Base-by-base conservation (phyloP, 352 stramenopile species). In the Globisporangium camurandrum region DNA sequence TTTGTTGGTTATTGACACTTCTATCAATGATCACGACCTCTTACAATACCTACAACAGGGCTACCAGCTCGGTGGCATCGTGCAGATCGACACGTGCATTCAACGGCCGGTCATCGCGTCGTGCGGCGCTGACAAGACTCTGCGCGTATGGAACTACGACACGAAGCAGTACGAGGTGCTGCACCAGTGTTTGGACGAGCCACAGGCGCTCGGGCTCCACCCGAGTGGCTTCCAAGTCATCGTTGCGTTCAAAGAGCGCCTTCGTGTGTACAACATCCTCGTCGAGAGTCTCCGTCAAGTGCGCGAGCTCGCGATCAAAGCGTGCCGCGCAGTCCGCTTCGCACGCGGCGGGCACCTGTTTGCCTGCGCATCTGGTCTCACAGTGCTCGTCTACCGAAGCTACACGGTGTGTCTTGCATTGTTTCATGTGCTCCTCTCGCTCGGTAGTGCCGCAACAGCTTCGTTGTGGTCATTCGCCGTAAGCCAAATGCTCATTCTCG, bases 131-230 rank as follows among this genome's bases (percentile, higher is more conserved):
- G 88, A 97, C 62, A 84, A 85, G 38, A 92, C 77, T 2, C 61
- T 97, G 16, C 69, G 88, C 28, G 56, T 97, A 11, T 97, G 88
- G 89, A 95, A 96, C 55, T 92, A 86, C 40, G 67, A 86, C n/a
- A 28, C 78, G 4, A 48, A 50, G 16, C 42, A 66, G 16, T 90
- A 88, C 49, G 81, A 92, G 28, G 49, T 92, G 1, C 53, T 85
- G 17, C 70, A 85, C 17, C 55, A 71, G 12, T 86, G 74, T 24
- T 56, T 67, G 0, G 81, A 92, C 28, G 81, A 92, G 54, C 81
- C 78, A 2, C 66, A 57, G 1, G 71, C 76, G 2, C 36, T 92
- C 20, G 67, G 66, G 10, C 59, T 92, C 8, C 81, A 92, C 46
- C 78, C 81, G 2, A 71, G 74, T 16, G 81, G 81, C 2, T 90